Evolutionary conservation across 495 filamentous ascomycete species (phyloP), one percentile per base, ranked within the genome.

Genomic region (Friedmanniomyces simplex): DNA sequence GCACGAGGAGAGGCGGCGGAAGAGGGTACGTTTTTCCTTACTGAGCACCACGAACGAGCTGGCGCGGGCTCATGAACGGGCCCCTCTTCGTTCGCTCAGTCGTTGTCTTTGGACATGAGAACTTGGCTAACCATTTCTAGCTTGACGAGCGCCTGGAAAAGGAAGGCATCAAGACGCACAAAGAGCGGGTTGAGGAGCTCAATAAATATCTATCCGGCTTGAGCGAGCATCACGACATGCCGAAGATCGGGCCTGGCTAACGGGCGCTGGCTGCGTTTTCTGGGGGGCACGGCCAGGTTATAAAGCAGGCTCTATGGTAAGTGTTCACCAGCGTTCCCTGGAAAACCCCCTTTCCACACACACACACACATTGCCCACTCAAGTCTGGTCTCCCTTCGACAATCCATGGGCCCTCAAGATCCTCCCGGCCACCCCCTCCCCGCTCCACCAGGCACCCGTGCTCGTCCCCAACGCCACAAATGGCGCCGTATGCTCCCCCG

Each of bases 151-250:
- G 90, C 36, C 76, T 95, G 30, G 81, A 87, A 68, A 78, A 85
- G 26, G 88, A 90, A 64, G 87, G 89, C 24, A 76, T 87, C 63
- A 98, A 97, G 78, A 94, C 90, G 41, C 93, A 98, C 67, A 98
- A 97, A 70, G 85, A 98, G 76, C 83, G 87, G 1, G 93, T 98
- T 43, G 90, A 98, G 70, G 90, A 95, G 69, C 75, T 96, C 60
- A 98, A 98, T 69, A 87, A 88, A 66, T 95, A 96, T 67, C 74
- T 98, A 42, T 90, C 86, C 59, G 83, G 83, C 59, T 72, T 98
- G 67, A 95, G 88, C 72, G 93, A 98, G 72, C 93, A 98, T 71
- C 93, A 98, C 68, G 93, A 98, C 68, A 98, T 98, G 91, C 61
- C 61, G 46, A 48, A 46, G 18, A 64, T 64, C 18, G 61, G 61